phyloP scores from a whole-genome alignment of 129 eudicot genomes.

The Saussurea involucrata region DNA sequence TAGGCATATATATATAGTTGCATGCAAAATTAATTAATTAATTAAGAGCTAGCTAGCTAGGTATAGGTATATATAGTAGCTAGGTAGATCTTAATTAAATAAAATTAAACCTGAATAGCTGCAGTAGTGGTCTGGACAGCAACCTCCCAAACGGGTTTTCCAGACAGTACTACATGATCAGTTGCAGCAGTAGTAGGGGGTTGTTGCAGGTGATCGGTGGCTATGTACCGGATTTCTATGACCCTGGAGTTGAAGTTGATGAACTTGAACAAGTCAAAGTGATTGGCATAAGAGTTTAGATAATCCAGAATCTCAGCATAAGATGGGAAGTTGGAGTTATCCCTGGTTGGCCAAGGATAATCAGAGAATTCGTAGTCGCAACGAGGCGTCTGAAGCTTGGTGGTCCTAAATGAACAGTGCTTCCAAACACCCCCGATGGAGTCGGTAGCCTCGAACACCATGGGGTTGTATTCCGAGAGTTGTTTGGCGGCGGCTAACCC shows the following conservation, averaged over 20 bases:
- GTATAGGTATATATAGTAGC: no score
- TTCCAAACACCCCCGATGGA: slow-evolving; percentile 94
- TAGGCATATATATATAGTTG: no score
- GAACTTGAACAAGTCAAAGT: slow-evolving; percentile 67
- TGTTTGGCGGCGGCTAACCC: slow-evolving; percentile 96
- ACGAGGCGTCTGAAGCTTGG: slow-evolving; percentile 94
- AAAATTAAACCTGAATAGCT: slow-evolving; percentile 41
- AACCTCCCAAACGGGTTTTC: slow-evolving; percentile 80
- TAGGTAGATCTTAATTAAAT: no score
- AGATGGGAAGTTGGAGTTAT: slow-evolving; percentile 68
- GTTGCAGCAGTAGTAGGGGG: neutral
- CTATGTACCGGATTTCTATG: slow-evolving; percentile 61
- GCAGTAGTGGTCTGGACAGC: slow-evolving; percentile 53
- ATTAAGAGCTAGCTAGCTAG: no score
- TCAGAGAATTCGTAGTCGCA: slow-evolving; percentile 97
- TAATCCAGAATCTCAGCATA: slow-evolving; percentile 67
- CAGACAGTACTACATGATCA: neutral
- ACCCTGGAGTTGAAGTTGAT: slow-evolving; percentile 81
- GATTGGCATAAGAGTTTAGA: slow-evolving; percentile 66
- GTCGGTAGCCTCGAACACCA: slow-evolving; percentile 81
- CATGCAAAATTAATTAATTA: no score
- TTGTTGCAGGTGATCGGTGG: slow-evolving; percentile 26
- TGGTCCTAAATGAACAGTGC: slow-evolving; percentile 67
- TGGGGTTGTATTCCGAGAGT: slow-evolving; percentile 59
- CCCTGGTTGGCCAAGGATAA: slow-evolving; percentile 83